phyloP scores from a whole-genome alignment of 1,139 yeast genomes.

The Taiozyma onychis region DNA sequence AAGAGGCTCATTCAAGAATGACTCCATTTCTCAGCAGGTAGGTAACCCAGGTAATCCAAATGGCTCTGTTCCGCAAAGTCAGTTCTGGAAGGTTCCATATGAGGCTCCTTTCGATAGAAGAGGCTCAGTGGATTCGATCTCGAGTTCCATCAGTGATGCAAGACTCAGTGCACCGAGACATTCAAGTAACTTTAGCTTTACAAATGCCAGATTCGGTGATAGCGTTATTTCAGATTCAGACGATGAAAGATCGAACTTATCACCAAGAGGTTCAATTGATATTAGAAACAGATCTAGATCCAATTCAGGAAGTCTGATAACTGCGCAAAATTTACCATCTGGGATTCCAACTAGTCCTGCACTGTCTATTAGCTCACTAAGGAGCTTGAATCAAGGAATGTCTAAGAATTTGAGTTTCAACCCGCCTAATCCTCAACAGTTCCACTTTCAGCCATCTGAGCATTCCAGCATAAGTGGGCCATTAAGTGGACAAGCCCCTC shows the following conservation, averaged over 20 bases:
- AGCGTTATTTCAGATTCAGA: slow-evolving; percentile 32
- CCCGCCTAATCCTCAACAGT: background rate
- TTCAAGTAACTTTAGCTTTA: slow-evolving; percentile 4
- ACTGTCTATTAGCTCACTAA: slow-evolving; percentile 28
- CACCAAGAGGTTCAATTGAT: slow-evolving; percentile 43
- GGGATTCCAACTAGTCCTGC: slow-evolving; percentile 25
- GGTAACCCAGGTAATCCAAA: slow-evolving; percentile 4
- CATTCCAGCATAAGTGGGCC: slow-evolving; percentile 3
- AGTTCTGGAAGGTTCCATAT: slow-evolving; percentile 38
- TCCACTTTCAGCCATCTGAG: background rate
- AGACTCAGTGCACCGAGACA: slow-evolving; percentile 13
- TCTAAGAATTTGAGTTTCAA: slow-evolving; percentile 25
- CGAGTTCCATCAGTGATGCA: slow-evolving; percentile 27
- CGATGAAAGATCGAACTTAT: slow-evolving; percentile 22
- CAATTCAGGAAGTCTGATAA: slow-evolving; percentile 19
- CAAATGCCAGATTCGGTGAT: slow-evolving; percentile 16
- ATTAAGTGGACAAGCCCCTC: slow-evolving; percentile 3
- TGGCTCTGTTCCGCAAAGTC: slow-evolving; percentile 23
- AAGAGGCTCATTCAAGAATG: slow-evolving; percentile 2
- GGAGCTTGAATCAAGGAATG: slow-evolving; percentile 42
- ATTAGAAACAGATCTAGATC: slow-evolving; percentile 20
- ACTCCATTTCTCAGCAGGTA: slow-evolving; percentile 1
- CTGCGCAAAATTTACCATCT: slow-evolving; percentile 11
- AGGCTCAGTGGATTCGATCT: slow-evolving; percentile 30
- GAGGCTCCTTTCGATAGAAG: slow-evolving; percentile 26